A percentile compares a stretch with the other conserved stretches of the same genome.
phyloP scores from a whole-genome alignment of 768 basidiomycete genomes.

The Tubosaeta sp. region DNA sequence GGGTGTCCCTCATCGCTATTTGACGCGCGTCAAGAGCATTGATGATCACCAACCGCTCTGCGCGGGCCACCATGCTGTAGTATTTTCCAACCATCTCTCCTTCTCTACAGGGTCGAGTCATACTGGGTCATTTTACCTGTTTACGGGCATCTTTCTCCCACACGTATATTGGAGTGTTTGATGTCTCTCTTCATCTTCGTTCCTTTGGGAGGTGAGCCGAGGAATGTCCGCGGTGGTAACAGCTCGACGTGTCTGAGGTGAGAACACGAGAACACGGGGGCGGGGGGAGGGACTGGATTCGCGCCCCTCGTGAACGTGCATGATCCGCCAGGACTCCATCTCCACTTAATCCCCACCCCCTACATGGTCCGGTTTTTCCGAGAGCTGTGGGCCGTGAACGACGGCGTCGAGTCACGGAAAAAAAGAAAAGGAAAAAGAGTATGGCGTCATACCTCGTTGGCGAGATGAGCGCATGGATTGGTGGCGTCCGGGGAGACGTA shows the following conservation, averaged over 20 bases:
- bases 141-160: neutral
- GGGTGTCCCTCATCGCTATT: too few species aligned
- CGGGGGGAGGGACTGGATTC: neutral
- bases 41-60: neutral
- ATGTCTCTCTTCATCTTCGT: neutral
- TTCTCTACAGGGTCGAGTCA: neutral
- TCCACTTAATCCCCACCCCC: neutral
- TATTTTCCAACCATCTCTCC: neutral
- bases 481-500: neutral
- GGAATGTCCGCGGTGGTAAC: slow-evolving; percentile 15
- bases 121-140: neutral
- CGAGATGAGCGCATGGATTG: neutral
- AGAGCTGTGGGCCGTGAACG: neutral
- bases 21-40: neutral
- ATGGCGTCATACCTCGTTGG: neutral
- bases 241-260: neutral
- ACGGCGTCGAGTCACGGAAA: neutral
- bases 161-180: neutral
- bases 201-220: neutral
- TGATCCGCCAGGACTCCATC: slow-evolving; percentile 11
- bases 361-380: neutral
- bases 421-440: neutral
- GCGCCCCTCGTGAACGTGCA: neutral
- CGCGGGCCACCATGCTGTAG: neutral
- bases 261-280: neutral